phyloP scores from a whole-genome alignment of 75 land plant genomes.

The Larix kaempferi region DNA sequence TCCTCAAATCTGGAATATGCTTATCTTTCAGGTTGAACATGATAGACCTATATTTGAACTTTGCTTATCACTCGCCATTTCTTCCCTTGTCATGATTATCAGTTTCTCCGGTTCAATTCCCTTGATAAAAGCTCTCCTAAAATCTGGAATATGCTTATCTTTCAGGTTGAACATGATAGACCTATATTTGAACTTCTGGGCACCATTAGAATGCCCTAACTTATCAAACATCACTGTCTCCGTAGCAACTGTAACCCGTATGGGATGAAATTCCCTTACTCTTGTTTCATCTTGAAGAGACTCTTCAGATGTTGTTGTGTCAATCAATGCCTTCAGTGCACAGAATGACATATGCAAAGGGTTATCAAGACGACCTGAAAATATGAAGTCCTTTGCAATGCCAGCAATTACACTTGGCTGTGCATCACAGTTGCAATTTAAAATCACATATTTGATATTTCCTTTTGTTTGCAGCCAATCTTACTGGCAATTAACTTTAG shows the following conservation, averaged over 20 bases:
- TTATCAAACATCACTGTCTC: conserved; percentile 23
- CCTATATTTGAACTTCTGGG: neutral
- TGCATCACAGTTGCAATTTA: conserved; percentile 95
- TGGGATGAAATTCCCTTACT: conserved; percentile 16
- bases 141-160: too few species aligned
- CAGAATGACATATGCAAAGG: conserved; percentile 97
- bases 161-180: too few species aligned
- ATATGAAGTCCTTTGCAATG: conserved; percentile 84
- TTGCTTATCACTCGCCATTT: conserved; percentile 19
- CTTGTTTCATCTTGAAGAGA: too few species aligned
- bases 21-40: conserved; percentile 39
- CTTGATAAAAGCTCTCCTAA: too few species aligned
- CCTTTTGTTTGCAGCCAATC: conserved; percentile 65
- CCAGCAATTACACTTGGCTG: conserved; percentile 93
- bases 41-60: conserved; percentile 31
- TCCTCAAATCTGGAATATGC: conserved; percentile 38
- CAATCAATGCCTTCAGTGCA: conserved; percentile 64
- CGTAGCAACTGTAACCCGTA: conserved; percentile 30
- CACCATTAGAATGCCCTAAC: too few species aligned
- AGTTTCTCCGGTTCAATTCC: too few species aligned
- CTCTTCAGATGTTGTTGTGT: neutral
- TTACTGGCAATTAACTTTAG: conserved; percentile 65
- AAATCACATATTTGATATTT: conserved; percentile 75
- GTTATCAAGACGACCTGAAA: conserved; percentile 97
- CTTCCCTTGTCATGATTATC: neutral